Evolutionary conservation across 495 filamentous ascomycete genomes (phyloP).

Genomic region (Cercophora sp.): DNA sequence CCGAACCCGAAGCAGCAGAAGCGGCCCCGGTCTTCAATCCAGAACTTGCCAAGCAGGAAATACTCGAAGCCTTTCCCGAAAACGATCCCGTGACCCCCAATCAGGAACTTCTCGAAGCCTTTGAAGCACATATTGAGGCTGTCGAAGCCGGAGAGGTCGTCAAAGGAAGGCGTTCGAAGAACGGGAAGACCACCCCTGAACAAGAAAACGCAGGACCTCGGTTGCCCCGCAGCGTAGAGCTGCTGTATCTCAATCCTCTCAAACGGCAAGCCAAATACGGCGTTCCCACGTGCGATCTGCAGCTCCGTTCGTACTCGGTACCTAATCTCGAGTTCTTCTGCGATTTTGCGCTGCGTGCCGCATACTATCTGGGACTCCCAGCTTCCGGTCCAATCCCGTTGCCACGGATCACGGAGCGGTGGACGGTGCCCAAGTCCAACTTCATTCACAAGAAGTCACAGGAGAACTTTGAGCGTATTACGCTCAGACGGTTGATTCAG

Average conservation of each 20-base stretch:
- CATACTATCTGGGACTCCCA: constrained; percentile 87
- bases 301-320: constrained; percentile 85
- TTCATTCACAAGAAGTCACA: constrained; percentile 97
- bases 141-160: too few species aligned
- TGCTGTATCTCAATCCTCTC: constrained; percentile 79
- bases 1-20: too few species aligned
- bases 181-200: background rate
- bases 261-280: constrained; percentile 69
- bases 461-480: constrained; percentile 95
- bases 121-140: too few species aligned
- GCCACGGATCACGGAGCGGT: constrained; percentile 78
- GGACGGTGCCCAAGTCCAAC: constrained; percentile 86
- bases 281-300: constrained; percentile 81
- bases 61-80: too few species aligned
- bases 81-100: too few species aligned
- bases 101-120: too few species aligned
- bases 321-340: constrained; percentile 91
- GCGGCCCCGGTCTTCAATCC: too few species aligned
- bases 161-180: too few species aligned
- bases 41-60: too few species aligned
- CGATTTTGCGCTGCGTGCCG: constrained; percentile 91
- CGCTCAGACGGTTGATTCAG: constrained; percentile 80
- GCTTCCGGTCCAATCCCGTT: constrained; percentile 86
- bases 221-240: constrained; percentile 50
- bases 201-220: constrained; percentile 19